Conservation (phyloP, 2,329 filamentous ascomycete genomes). For the Elsinoe perseae region DNA sequence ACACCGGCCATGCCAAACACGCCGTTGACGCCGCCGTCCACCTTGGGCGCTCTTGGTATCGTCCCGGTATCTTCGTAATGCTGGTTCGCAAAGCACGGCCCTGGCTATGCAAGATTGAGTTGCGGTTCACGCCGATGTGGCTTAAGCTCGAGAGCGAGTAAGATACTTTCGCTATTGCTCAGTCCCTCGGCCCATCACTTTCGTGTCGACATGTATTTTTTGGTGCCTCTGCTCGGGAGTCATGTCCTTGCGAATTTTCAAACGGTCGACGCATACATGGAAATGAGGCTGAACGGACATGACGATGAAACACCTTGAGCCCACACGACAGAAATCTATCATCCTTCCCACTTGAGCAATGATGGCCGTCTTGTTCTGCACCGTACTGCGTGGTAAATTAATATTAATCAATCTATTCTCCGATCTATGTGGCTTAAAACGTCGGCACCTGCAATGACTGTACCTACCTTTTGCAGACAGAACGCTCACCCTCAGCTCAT, state of each 20-base stretch:
- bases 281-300: not conserved
- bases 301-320: not conserved
- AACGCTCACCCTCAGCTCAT: not conserved
- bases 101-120: constrained; percentile 13
- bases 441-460: not conserved
- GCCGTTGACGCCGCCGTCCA: not conserved
- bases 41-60: constrained; percentile 8
- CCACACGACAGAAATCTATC: not conserved
- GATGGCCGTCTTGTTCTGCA: not conserved
- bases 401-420: not conserved
- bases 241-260: not conserved
- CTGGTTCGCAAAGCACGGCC: constrained; percentile 6
- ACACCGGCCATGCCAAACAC: not conserved
- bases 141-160: not conserved
- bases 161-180: not conserved
- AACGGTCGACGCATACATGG: not conserved
- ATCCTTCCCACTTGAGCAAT: constrained; percentile 11
- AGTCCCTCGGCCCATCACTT: constrained; percentile 2
- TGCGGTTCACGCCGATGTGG: constrained; percentile 4
- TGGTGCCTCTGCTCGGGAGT: not conserved
- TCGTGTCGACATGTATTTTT: not conserved
- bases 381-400: not conserved
- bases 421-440: not conserved
- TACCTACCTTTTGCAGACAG: not conserved
- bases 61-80: not conserved